phyloP scores from a whole-genome alignment of 2,329 filamentous ascomycete genomes.

The Catunica adiposa region DNA sequence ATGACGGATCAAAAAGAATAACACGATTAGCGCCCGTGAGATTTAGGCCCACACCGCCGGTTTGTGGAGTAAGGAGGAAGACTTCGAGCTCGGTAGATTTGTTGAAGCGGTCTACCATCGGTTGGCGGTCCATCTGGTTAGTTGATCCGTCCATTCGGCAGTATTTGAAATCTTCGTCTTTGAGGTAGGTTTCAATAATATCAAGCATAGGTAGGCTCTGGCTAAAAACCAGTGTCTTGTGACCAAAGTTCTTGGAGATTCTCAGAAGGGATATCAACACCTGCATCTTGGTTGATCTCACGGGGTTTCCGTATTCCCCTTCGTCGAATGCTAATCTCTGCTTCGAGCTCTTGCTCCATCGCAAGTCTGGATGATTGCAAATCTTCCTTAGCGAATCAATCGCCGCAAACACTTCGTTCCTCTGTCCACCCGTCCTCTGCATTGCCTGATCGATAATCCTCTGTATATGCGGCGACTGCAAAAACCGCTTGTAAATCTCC shows the following conservation, averaged over 20 bases:
- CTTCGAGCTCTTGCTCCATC: conserved; percentile 23
- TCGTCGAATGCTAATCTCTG: neutral
- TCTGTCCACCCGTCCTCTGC: neutral
- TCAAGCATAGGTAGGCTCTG: conserved; percentile 93
- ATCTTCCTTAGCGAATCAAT: conserved; percentile 90
- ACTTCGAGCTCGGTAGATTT: conserved; percentile 61
- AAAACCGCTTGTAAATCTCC: conserved; percentile 12
- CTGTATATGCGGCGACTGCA: conserved; percentile 15
- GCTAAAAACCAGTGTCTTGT: conserved; percentile 85
- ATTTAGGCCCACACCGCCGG: conserved; percentile 85
- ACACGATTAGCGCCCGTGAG: conserved; percentile 88
- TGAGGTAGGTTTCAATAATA: conserved; percentile 72
- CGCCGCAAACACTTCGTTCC: conserved; percentile 43
- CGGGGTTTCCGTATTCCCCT: conserved; percentile 52
- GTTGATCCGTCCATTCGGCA: conserved; percentile 90
- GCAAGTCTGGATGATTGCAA: conserved; percentile 88
- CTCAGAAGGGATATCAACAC: conserved; percentile 76
- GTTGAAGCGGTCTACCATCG: conserved; percentile 86
- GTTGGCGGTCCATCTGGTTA: conserved; percentile 72
- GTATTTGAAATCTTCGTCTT: conserved; percentile 54
- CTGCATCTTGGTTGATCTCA: conserved; percentile 87
- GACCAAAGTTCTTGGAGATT: conserved; percentile 76
- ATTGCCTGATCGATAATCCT: conserved; percentile 6
- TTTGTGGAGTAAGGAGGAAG: conserved; percentile 88
- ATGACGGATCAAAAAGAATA: conserved; percentile 96